Percentiles rank a stretch among this genome's conserved stretches.
Conservation (phyloP, 192 early-diverging fungal genomes). For the Podila minutissima region DNA sequence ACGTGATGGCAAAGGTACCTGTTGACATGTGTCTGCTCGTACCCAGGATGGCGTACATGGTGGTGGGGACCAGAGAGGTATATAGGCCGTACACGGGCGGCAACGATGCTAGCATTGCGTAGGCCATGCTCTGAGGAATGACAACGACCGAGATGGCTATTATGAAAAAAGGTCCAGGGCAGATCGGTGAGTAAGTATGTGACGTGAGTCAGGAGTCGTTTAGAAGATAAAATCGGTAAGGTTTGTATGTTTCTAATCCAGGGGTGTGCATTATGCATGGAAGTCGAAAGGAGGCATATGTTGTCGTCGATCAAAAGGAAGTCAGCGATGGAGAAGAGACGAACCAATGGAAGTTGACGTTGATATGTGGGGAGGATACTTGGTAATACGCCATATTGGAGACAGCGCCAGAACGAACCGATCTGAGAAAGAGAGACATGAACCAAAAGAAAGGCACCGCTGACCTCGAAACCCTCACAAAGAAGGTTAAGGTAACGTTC, state of each 20-base stretch:
- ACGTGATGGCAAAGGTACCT: constrained; percentile 53
- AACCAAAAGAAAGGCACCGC: background rate
- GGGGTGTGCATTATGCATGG: no score
- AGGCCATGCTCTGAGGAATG: constrained; percentile 57
- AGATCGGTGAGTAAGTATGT: background rate
- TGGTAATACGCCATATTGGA: no score
- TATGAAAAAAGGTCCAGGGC: background rate
- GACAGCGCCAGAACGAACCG: no score
- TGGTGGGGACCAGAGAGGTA: constrained; percentile 45
- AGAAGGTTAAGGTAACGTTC: constrained; percentile 1
- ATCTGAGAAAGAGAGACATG: no score
- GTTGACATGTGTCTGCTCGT: constrained; percentile 54
- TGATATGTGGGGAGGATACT: no score
- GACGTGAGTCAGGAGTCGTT: background rate
- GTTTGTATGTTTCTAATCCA: no score
- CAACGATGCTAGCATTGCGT: constrained; percentile 52
- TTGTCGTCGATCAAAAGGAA: no score
- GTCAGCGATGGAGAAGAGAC: no score
- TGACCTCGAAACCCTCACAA: background rate
- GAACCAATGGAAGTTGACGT: no score
- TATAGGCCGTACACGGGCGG: constrained; percentile 55
- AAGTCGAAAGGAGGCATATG: no score
- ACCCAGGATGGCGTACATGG: constrained; percentile 41
- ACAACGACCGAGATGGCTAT: constrained; percentile 52
- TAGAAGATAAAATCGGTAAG: no score